Evolutionary conservation across 768 basidiomycete species (phyloP).

Genomic region (Xerocomellus dryophilus): DNA sequence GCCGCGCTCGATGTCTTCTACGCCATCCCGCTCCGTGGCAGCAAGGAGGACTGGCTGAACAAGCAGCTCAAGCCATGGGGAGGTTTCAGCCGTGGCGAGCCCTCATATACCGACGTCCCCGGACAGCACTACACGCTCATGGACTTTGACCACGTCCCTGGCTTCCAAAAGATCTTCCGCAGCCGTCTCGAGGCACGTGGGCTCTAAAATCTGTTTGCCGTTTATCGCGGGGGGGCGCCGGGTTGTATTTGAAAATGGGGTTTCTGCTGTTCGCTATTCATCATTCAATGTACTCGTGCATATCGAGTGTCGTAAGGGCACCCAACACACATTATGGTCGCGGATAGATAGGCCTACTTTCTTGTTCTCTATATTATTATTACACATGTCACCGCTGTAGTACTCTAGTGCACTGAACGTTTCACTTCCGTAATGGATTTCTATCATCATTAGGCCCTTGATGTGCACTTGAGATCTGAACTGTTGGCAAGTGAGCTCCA

Average conservation of each 20-base stretch:
- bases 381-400: too few relatives aligned
- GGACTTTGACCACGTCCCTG: slow-evolving; percentile 1
- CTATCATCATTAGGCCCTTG: too few relatives aligned
- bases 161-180: too few relatives aligned
- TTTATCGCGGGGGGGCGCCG: not conserved
- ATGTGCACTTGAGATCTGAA: too few relatives aligned
- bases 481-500: too few relatives aligned
- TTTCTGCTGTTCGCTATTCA: not conserved
- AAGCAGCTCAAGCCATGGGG: slow-evolving; percentile 26
- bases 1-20: slow-evolving; percentile 27
- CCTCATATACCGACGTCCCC: slow-evolving; percentile 25
- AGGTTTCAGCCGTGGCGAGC: slow-evolving; percentile 22
- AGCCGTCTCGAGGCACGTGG: slow-evolving; percentile 14
- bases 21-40: slow-evolving; percentile 27
- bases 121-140: slow-evolving; percentile 32
- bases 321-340: not conserved
- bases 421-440: too few relatives aligned
- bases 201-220: slow-evolving; percentile 2
- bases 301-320: not conserved
- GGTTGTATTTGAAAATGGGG: too few relatives aligned
- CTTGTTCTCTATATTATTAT: not conserved
- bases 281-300: too few relatives aligned
- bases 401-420: too few relatives aligned
- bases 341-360: not conserved
- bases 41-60: slow-evolving; percentile 9